A percentile compares a stretch with the other conserved stretches of the same genome.
These are phyloP conservation scores for Hygrocybe coccinea DNA, from an alignment of 768 basidiomycete genomes.

Conservation along the genomic window DNA sequence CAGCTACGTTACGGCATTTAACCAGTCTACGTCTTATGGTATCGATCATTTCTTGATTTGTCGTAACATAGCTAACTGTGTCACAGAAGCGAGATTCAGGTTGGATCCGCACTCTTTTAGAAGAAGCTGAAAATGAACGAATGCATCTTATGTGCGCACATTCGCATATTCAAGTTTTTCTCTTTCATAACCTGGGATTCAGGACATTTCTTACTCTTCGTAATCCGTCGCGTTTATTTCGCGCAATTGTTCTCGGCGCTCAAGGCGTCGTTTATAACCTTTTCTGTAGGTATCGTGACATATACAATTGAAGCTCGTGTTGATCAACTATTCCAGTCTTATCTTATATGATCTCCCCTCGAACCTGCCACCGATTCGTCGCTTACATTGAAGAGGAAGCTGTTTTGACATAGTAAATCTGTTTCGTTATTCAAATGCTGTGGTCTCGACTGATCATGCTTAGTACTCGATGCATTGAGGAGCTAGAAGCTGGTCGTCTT, in stretches of 20 bases:
- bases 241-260: slow-evolving; percentile 77
- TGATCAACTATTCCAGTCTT: slow-evolving; percentile 44
- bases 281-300: slow-evolving; percentile 56
- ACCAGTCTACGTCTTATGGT: slow-evolving; percentile 86
- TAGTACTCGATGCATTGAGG: slow-evolving; percentile 77
- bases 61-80: slow-evolving; percentile 2
- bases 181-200: slow-evolving; percentile 15
- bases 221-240: slow-evolving; percentile 75
- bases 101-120: slow-evolving; percentile 90
- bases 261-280: slow-evolving; percentile 90
- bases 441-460: neutral
- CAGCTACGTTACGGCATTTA: slow-evolving; percentile 81
- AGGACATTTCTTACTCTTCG: slow-evolving; percentile 95
- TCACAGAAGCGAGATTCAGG: slow-evolving; percentile 48
- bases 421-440: neutral
- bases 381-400: slow-evolving; percentile 94
- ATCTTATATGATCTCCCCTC: slow-evolving; percentile 71
- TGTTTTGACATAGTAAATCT: slow-evolving; percentile 77
- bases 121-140: slow-evolving; percentile 95
- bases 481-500: slow-evolving; percentile 75
- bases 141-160: slow-evolving; percentile 82
- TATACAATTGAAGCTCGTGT: neutral
- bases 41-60: slow-evolving; percentile 15
- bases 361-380: slow-evolving; percentile 85
- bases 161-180: neutral